Evolutionary conservation across 2,329 filamentous ascomycete species (phyloP), one percentile per base, ranked within the genome.

Genomic region (Beauveria australis): DNA sequence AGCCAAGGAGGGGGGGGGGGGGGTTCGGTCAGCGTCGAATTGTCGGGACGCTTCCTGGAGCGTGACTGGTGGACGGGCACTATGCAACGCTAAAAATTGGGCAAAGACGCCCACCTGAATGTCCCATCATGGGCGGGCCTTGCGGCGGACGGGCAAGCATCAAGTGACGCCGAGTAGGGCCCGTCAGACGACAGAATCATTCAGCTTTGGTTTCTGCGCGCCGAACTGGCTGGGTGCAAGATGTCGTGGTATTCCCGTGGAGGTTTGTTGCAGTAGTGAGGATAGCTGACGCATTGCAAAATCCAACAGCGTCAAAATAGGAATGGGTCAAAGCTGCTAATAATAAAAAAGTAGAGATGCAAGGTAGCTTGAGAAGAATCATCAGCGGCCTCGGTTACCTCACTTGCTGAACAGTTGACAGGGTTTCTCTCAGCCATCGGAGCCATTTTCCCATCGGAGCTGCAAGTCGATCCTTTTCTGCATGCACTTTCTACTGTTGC

Each of bases 81-180:
- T 16, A 33, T 3, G 18, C n/a, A 37, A 55, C 44, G 52, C 52
- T 55, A 61, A 56, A 37, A 22, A 19, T 22, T 22, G 48, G 41
- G 40, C 19, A 14, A 28, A 12, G 40, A 48, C 56, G 56, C 56
- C 30, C 56, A 59, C 56, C 54, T 43, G 40, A 53, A 40, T 43
- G 49, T 59, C 8, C 40, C 57, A 59, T 59, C 19, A 19, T 4
- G 49, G 40, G 48, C 46, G 57, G 48, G 33, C 48, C 52, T 41
- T 33, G 33, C 10, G 30, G 22, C 10, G 22, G 22, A 14, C 33
- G 26, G 43, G 33, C 46, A 41, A 46, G 37, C 37, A 56, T 61
- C 59, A 61, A 61, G 59, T 61, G 59, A 61, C 53, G 26, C 59
- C 59, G 59, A 61, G 53, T 12, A 19, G 22, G 26, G 43, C n/a